These are phyloP conservation scores for Phoenix dactylifera DNA, from an alignment of 176 grass and related monocot genomes.

Conservation along the genomic window DNA sequence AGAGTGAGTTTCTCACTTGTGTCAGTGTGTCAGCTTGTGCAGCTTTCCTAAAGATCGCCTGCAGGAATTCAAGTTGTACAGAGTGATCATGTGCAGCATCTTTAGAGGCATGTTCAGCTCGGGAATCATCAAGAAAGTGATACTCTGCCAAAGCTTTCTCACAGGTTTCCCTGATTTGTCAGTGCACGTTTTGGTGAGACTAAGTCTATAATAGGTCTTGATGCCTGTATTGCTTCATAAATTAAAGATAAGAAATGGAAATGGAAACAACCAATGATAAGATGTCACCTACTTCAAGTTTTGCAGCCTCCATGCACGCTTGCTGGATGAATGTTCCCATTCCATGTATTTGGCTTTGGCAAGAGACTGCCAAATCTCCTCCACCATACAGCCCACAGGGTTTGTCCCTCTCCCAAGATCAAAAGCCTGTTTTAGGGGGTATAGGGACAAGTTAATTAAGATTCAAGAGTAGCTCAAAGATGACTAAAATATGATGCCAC, in stretches of 20 bases:
- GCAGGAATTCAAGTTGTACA: conserved; percentile 48
- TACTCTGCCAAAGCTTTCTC: conserved; percentile 65
- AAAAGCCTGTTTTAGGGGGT: conserved; percentile 42
- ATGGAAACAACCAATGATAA: neutral
- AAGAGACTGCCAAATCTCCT: conserved; percentile 73
- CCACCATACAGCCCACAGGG: conserved; percentile 23
- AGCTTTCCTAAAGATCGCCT: conserved; percentile 55
- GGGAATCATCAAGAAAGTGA: conserved; percentile 50
- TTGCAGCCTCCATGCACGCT: conserved; percentile 47
- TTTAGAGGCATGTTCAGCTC: conserved; percentile 9
- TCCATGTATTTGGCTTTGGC: conserved; percentile 65
- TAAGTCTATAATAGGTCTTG: neutral
- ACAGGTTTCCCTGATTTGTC: conserved; percentile 42
- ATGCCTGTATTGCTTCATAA: neutral
- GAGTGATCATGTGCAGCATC: conserved; percentile 28
- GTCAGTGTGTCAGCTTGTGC: conserved; percentile 29
- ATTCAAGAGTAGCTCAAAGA: neutral
- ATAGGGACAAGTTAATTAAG: neutral
- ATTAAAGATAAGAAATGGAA: neutral
- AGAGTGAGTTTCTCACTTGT: conserved; percentile 46
- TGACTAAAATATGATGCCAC: neutral
- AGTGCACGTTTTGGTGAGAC: neutral
- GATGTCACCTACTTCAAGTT: conserved; percentile 44
- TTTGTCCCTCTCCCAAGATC: conserved; percentile 44
- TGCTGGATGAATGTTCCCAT: conserved; percentile 61